Conservation (phyloP, 345 rosid genomes). For the Isatis tinctoria region DNA sequence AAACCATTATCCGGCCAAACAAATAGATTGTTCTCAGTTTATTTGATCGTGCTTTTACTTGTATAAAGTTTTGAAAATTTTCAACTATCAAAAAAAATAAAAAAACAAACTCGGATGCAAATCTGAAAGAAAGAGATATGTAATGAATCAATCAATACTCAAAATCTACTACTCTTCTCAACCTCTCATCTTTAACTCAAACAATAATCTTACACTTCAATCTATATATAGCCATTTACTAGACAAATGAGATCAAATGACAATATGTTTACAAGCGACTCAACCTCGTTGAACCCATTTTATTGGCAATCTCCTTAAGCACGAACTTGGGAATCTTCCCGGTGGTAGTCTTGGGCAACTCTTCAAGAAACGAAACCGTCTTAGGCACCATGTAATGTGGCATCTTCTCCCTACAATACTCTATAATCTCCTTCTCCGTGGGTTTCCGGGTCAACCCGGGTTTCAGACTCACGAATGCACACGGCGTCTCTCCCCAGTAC, state of each 20-base stretch:
- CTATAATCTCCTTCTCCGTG: conserved; percentile 33
- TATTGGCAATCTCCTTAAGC: conserved; percentile 40
- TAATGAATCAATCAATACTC: too few species aligned
- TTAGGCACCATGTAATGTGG: conserved; percentile 66
- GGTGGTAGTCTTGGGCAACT: conserved; percentile 57
- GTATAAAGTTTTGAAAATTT: too few species aligned
- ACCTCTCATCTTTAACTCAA: too few species aligned
- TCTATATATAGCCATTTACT: background rate
- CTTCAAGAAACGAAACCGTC: conserved; percentile 46
- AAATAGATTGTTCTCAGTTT: too few species aligned
- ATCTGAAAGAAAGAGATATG: background rate
- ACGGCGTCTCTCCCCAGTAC: conserved; percentile 83
- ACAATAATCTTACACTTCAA: background rate
- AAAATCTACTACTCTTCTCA: too few species aligned
- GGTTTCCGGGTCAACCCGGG: conserved; percentile 43
- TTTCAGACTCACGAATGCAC: conserved; percentile 44
- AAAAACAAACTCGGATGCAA: background rate
- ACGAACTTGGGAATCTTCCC: conserved; percentile 55
- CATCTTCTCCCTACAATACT: conserved; percentile 41
- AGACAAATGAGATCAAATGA: background rate
- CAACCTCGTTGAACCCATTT: conserved; percentile 26
- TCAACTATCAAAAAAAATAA: background rate
- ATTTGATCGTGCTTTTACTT: too few species aligned
- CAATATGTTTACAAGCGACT: conserved; percentile 32
- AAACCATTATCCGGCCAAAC: background rate